Conservation (phyloP, 768 basidiomycete species). For the Leccinellum luteum region DNA sequence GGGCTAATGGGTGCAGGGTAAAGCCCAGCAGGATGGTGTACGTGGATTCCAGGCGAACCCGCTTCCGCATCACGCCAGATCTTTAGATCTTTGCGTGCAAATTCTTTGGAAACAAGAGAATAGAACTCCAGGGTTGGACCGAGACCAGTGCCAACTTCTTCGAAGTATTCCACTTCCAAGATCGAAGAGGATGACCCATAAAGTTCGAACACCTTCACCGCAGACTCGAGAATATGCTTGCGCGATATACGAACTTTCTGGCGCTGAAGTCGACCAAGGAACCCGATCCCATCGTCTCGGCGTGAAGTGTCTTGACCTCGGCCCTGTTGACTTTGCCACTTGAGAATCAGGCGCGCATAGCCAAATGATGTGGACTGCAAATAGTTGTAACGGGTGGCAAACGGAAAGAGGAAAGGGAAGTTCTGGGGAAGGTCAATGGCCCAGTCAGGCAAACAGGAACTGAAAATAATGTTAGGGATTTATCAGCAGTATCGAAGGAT, state of each 20-base stretch:
- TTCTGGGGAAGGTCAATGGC: slow-evolving; percentile 92
- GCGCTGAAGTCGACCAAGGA: slow-evolving; percentile 87
- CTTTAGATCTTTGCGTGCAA: slow-evolving; percentile 82
- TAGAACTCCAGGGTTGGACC: slow-evolving; percentile 99
- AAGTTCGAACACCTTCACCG: slow-evolving; percentile 93
- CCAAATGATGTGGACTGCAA: slow-evolving; percentile 97
- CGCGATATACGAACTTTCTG: slow-evolving; percentile 97
- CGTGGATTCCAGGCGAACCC: slow-evolving; percentile 60
- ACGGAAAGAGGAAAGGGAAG: slow-evolving; percentile 99
- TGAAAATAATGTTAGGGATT: slow-evolving; percentile 28
- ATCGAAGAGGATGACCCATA: slow-evolving; percentile 94
- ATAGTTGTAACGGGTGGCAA: slow-evolving; percentile 96
- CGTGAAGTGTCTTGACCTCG: slow-evolving; percentile 77
- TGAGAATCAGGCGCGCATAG: slow-evolving; percentile 90
- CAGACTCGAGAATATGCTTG: slow-evolving; percentile 92
- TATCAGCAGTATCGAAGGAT: background rate
- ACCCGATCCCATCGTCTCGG: slow-evolving; percentile 88
- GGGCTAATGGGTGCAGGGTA: slow-evolving; percentile 82
- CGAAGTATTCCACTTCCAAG: slow-evolving; percentile 97
- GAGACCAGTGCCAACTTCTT: slow-evolving; percentile 96
- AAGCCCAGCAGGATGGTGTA: slow-evolving; percentile 80
- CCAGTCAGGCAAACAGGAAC: slow-evolving; percentile 97
- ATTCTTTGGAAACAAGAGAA: slow-evolving; percentile 94
- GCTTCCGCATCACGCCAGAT: slow-evolving; percentile 90
- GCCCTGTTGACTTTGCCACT: slow-evolving; percentile 88